A percentile compares a stretch with the other conserved stretches of the same genome.
Conservation (phyloP, 2,329 filamentous ascomycete species). For the Neofusicoccum ribis region DNA sequence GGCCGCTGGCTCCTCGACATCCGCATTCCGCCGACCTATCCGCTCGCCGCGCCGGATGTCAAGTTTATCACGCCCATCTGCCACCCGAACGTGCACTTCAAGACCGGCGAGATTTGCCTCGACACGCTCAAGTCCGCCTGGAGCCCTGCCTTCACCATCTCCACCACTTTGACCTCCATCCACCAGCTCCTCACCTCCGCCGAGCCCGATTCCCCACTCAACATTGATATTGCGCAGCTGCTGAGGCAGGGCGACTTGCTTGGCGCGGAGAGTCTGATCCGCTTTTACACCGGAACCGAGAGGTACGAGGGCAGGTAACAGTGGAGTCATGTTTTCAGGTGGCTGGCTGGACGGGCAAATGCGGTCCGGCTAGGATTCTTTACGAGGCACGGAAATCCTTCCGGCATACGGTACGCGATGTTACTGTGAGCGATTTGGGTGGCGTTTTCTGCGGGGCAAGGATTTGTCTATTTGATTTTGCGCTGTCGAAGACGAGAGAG, state of each 20-base stretch:
- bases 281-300: slow-evolving; percentile 66
- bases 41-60: slow-evolving; percentile 73
- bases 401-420: neutral
- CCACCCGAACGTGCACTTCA: slow-evolving; percentile 75
- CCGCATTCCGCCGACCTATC: slow-evolving; percentile 74
- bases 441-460: neutral
- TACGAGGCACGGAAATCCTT: neutral
- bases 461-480: neutral
- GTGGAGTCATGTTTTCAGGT: neutral
- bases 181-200: slow-evolving; percentile 68
- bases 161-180: slow-evolving; percentile 70
- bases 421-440: neutral
- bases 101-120: slow-evolving; percentile 88
- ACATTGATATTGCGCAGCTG: slow-evolving; percentile 75
- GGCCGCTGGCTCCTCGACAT: slow-evolving; percentile 86
- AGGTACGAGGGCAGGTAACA: slow-evolving; percentile 33
- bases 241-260: slow-evolving; percentile 67
- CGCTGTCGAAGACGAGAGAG: neutral
- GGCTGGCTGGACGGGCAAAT: neutral
- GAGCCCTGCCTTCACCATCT: slow-evolving; percentile 83
- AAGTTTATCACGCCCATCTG: slow-evolving; percentile 80
- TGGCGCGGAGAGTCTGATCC: slow-evolving; percentile 68
- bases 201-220: slow-evolving; percentile 73
- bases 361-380: no score
- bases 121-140: slow-evolving; percentile 77